Percentiles rank a stretch among this genome's conserved stretches.
phyloP scores from a whole-genome alignment of 306 rosid genomes.

The Potentilla sterilis region DNA sequence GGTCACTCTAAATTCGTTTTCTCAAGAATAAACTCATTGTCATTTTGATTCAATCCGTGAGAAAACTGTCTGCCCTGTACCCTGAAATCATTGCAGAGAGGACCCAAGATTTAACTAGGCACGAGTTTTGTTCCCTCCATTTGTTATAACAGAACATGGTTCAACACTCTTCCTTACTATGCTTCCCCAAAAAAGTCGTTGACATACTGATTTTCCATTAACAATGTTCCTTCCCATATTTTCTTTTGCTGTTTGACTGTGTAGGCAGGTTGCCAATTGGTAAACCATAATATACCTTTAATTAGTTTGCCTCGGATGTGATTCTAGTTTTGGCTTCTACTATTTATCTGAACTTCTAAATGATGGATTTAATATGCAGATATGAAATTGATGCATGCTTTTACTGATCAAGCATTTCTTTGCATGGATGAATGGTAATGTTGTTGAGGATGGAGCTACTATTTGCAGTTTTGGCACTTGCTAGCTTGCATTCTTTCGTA shows the following conservation, averaged over 20 bases:
- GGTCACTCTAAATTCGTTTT: neutral
- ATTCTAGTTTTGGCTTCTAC: slow-evolving; percentile 22
- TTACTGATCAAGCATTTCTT: slow-evolving; percentile 28
- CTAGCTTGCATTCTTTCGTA: slow-evolving; percentile 58
- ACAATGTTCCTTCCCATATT: neutral
- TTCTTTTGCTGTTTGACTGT: neutral
- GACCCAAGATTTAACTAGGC: neutral
- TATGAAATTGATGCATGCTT: slow-evolving; percentile 29
- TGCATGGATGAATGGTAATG: slow-evolving; percentile 28
- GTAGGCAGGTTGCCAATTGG: neutral
- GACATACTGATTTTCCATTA: neutral
- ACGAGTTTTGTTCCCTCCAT: neutral
- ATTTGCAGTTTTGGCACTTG: slow-evolving; percentile 42
- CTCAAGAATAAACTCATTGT: neutral
- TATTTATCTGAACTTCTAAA: slow-evolving; percentile 11
- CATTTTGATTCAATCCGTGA: neutral
- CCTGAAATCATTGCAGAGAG: neutral
- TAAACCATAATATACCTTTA: neutral
- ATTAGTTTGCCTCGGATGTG: neutral
- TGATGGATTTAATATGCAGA: slow-evolving; percentile 36
- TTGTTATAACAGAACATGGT: neutral
- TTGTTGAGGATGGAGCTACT: slow-evolving; percentile 55
- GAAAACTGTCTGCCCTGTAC: neutral
- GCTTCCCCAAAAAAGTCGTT: neutral
- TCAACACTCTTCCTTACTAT: neutral